Conservation (phyloP, 768 basidiomycete genomes). For the Pleurotus giganteus region DNA sequence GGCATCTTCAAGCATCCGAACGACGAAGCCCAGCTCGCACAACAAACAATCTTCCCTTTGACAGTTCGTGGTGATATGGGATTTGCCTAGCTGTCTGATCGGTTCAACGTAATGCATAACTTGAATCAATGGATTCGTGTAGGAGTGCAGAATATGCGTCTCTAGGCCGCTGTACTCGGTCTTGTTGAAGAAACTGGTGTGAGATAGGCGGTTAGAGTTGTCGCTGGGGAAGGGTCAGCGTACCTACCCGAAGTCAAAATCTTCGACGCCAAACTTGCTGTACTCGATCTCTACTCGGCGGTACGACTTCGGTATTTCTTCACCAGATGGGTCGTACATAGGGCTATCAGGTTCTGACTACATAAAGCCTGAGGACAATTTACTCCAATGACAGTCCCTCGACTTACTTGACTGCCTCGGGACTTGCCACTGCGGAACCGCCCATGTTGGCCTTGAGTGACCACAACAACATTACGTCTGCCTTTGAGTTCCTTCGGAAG, state of each 20-base stretch:
- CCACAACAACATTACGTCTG: slow-evolving; percentile 66
- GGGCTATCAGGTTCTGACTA: slow-evolving; percentile 56
- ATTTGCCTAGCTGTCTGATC: slow-evolving; percentile 80
- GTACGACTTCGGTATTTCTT: slow-evolving; percentile 76
- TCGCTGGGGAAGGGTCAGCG: background rate
- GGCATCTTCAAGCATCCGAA: slow-evolving; percentile 95
- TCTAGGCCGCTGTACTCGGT: slow-evolving; percentile 90
- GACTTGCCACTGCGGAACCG: slow-evolving; percentile 85
- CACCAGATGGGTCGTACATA: slow-evolving; percentile 47
- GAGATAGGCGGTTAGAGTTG: slow-evolving; percentile 1
- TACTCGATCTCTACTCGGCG: slow-evolving; percentile 97
- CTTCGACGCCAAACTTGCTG: slow-evolving; percentile 97
- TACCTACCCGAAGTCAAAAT: slow-evolving; percentile 93
- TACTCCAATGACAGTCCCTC: background rate
- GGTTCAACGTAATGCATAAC: slow-evolving; percentile 84
- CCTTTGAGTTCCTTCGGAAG: slow-evolving; percentile 85
- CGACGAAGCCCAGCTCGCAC: slow-evolving; percentile 93
- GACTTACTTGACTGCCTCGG: slow-evolving; percentile 43
- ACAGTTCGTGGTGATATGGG: slow-evolving; percentile 89
- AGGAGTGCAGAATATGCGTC: slow-evolving; percentile 96
- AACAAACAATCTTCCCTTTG: slow-evolving; percentile 88
- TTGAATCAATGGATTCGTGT: slow-evolving; percentile 89
- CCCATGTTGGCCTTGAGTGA: slow-evolving; percentile 53
- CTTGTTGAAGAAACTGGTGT: slow-evolving; percentile 84
- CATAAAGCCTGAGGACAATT: background rate